Evolutionary conservation across 306 rosid genomes (phyloP).

Genomic region (Acmispon strigosus): DNA sequence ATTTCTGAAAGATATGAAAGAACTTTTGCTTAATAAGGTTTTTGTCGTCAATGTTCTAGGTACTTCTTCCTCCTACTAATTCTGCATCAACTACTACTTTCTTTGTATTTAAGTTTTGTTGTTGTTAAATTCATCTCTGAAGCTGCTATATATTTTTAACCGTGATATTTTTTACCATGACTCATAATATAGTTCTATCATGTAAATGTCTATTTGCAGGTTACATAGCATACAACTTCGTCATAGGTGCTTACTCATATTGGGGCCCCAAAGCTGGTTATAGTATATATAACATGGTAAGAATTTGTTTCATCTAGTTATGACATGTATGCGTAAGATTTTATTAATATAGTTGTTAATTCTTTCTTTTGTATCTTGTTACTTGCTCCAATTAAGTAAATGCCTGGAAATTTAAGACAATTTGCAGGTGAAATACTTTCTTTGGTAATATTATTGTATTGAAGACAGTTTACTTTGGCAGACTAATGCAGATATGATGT

Average conservation of each 20-base stretch:
- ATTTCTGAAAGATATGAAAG: constrained; percentile 72
- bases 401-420: not conserved
- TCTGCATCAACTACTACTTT: constrained; percentile 10
- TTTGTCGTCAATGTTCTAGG: constrained; percentile 74
- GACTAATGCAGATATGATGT: constrained; percentile 78
- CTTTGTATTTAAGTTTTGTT: not conserved
- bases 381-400: not conserved
- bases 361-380: not conserved
- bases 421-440: not conserved
- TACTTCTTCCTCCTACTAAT: constrained; percentile 29
- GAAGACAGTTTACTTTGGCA: constrained; percentile 38
- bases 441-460: constrained; percentile 17
- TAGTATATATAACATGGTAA: constrained; percentile 79
- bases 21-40: constrained; percentile 61
- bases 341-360: not conserved
- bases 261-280: constrained; percentile 99
- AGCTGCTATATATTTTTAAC: not conserved
- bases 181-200: not conserved
- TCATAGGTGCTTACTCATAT: constrained; percentile 87
- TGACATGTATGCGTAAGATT: not conserved
- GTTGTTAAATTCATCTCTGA: not conserved
- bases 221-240: constrained; percentile 74
- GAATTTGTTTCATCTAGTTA: constrained; percentile 10
- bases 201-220: constrained; percentile 44
- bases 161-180: not conserved